Conservation (phyloP, 108 stramenopile genomes). For the Cyclostephanos tholiformis region DNA sequence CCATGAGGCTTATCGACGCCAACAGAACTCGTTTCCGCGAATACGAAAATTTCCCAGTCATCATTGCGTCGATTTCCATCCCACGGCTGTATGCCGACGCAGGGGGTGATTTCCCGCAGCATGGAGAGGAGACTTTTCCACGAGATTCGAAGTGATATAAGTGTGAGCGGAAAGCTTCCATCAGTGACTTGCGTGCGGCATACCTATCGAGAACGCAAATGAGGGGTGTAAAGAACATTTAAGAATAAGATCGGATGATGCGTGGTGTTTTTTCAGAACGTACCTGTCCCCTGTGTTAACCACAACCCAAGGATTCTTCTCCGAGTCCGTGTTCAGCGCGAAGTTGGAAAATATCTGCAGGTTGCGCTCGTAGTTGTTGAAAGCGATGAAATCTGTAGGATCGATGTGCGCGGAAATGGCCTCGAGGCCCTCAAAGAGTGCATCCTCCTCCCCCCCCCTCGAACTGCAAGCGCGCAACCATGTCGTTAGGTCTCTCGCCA, state of each 20-base stretch:
- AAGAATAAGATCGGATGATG: neutral
- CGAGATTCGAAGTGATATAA: constrained; percentile 41
- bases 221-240: constrained; percentile 36
- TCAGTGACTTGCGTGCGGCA: constrained; percentile 60
- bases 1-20: constrained; percentile 32
- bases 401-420: constrained; percentile 77
- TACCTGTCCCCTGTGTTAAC: constrained; percentile 34
- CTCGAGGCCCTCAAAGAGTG: constrained; percentile 56
- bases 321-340: constrained; percentile 63
- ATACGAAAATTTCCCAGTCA: constrained; percentile 29
- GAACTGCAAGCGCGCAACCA: constrained; percentile 67
- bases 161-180: constrained; percentile 61
- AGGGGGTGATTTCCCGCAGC: constrained; percentile 16
- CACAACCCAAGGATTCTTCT: constrained; percentile 33
- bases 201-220: constrained; percentile 55
- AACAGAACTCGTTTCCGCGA: constrained; percentile 30
- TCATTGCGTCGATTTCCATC: constrained; percentile 41
- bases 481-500: constrained; percentile 63
- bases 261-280: neutral
- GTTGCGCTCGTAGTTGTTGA: constrained; percentile 74
- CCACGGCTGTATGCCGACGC: constrained; percentile 17
- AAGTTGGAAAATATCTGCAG: constrained; percentile 60
- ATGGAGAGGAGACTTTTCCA: constrained; percentile 27
- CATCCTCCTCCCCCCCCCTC: constrained; percentile 32
- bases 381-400: constrained; percentile 82